Conservation (phyloP, 2,329 filamentous ascomycete species). For the Trichoderma afroharzianum region DNA sequence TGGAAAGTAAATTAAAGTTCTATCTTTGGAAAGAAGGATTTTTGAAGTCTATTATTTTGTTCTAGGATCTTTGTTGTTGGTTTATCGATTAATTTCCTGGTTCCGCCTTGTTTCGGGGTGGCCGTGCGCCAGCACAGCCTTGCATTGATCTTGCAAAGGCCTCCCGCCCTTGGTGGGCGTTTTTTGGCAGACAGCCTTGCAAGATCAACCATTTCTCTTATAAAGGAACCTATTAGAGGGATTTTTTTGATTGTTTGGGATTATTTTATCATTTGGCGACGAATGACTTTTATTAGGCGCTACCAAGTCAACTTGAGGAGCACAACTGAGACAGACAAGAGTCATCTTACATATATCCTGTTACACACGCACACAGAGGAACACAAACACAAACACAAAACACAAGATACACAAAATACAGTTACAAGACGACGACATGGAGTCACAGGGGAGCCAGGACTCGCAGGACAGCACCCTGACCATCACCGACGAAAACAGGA, state of each 20-base stretch:
- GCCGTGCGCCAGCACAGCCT: conserved; percentile 7
- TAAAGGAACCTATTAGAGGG: background rate
- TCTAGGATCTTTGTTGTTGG: background rate
- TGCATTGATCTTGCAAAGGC: background rate
- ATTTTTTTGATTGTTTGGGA: background rate
- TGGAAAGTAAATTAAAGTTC: background rate
- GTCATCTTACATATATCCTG: background rate
- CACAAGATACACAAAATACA: background rate
- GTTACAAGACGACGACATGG: conserved; percentile 21
- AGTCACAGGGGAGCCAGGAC: conserved; percentile 30
- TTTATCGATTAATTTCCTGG: background rate
- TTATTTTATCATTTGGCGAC: background rate
- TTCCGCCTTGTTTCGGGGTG: background rate
- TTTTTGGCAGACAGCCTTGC: background rate
- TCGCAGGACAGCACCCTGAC: conserved; percentile 37
- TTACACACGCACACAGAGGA: background rate
- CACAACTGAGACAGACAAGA: background rate
- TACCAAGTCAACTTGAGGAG: no score
- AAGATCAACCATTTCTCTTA: background rate
- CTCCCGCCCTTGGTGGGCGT: background rate
- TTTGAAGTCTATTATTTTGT: background rate
- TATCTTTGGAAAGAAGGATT: background rate
- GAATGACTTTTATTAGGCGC: background rate
- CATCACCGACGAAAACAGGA: conserved; percentile 32
- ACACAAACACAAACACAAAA: background rate